These are phyloP conservation scores for Abortiporus biennis DNA, from an alignment of 1,284 basidiomycete species.

Conservation along the genomic window DNA sequence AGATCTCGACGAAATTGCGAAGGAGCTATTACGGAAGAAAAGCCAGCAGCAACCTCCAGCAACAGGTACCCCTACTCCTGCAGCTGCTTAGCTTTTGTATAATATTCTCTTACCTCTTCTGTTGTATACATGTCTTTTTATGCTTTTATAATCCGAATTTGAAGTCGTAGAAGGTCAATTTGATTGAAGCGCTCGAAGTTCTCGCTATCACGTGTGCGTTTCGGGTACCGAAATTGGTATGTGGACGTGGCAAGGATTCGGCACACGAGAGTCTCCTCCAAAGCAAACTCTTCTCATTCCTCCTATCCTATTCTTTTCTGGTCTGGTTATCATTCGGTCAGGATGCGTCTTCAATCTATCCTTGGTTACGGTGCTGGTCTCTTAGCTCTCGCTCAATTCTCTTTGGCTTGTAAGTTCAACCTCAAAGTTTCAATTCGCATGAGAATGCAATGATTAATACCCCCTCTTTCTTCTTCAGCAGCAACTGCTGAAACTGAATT, in stretches of 20 bases:
- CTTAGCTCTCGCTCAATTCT: conserved; percentile 18
- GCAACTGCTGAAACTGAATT: conserved; percentile 3
- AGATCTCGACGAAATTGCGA: conserved; percentile 44
- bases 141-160: too few species aligned
- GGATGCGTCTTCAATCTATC: conserved; percentile 24
- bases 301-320: conserved; percentile 6
- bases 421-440: neutral
- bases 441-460: too few species aligned
- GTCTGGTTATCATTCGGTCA: conserved; percentile 14
- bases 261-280: too few species aligned
- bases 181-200: too few species aligned
- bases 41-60: too few species aligned
- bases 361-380: conserved; percentile 21
- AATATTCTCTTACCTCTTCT: too few species aligned
- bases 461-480: too few species aligned
- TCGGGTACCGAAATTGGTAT: neutral
- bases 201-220: too few species aligned
- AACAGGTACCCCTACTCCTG: neutral
- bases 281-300: neutral
- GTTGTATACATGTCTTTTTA: too few species aligned
- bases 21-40: conserved; percentile 38
- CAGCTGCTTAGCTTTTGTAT: neutral
- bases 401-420: conserved; percentile 18
- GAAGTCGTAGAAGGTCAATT: too few species aligned
- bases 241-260: conserved; percentile 7